Evolutionary conservation across 192 early-diverging fungal genomes (phyloP), one percentile per base, ranked within the genome.

Genomic region (Chytriomyces sp.): DNA sequence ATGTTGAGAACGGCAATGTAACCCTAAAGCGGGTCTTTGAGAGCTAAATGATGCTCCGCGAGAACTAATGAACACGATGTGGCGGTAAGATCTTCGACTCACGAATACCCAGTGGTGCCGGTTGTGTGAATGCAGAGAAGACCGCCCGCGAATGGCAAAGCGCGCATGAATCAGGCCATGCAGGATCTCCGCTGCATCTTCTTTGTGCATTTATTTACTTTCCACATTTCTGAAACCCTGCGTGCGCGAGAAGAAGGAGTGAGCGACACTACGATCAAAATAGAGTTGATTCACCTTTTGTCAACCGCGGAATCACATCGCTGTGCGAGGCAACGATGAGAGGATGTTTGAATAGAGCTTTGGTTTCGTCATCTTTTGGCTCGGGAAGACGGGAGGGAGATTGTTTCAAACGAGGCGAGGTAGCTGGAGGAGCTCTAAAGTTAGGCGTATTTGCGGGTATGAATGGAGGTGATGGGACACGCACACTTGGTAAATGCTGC

Each of bases 1-100:
- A 91, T 94, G 77, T 98, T 88, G 36, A 98, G 91, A 28, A 96
- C 88, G 19, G 95, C 96, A 41, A 96, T 92, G 77, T 86, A 90
- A 39, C 80, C 81, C 19, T 68, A 75, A 52, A 82, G 73, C 64
- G 84, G 84, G 36, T 85, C 81, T 52, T 90, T 81, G 22, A 98
- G 79, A 14, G 92, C 86, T 3, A 96, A 85, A 60, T 91, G 90
- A 75, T 98, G 93, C 76, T 98, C 95, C 54, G 92, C 95, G 57
- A 98, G 90, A 36, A 98, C 84, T 83, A 28, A 30, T 1, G 0
- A 3, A 25, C 5, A 52, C 19, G 52, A 37, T 31, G 19, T 63
- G 22, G 72, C 10, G 39, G 32, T 25, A 30, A 49, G 19, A 55
- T 34, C 56, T 10, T 57, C 30, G 25, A 26, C 10, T 8, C 56